phyloP scores from a whole-genome alignment of 306 rosid species.

The Mucuna pruriens region DNA sequence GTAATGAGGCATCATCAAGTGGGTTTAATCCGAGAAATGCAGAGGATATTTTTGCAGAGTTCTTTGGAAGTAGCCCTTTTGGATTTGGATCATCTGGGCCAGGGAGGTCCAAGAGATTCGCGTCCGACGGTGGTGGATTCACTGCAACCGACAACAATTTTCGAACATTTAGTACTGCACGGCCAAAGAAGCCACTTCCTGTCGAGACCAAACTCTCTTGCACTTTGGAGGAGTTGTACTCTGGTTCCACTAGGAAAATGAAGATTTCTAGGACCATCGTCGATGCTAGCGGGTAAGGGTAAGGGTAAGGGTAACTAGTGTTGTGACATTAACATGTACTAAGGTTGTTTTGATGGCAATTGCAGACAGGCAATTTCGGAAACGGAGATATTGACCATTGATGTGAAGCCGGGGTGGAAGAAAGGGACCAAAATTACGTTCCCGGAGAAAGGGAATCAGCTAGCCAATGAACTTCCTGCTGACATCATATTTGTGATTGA shows the following conservation, averaged over 20 bases:
- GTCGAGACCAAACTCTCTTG: conserved; percentile 89
- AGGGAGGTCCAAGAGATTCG: conserved; percentile 76
- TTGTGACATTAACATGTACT: too few species aligned
- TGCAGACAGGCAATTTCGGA: conserved; percentile 63
- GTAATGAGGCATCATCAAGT: conserved; percentile 57
- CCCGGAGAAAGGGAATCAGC: conserved; percentile 92
- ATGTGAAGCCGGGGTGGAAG: conserved; percentile 96
- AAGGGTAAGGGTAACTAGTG: too few species aligned
- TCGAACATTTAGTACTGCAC: conserved; percentile 53
- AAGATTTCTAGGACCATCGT: conserved; percentile 82
- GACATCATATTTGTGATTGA: conserved; percentile 90
- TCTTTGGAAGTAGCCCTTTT: conserved; percentile 93
- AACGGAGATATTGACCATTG: conserved; percentile 81
- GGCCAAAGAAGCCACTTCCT: conserved; percentile 81
- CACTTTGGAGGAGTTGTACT: conserved; percentile 77
- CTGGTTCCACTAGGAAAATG: conserved; percentile 97
- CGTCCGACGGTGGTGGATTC: conserved; percentile 77
- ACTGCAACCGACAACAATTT: conserved; percentile 60
- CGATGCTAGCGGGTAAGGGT: conserved; percentile 73
- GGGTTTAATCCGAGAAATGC: conserved; percentile 91
- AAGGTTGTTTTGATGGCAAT: not conserved
- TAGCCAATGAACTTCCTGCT: conserved; percentile 73
- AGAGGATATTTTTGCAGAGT: conserved; percentile 95
- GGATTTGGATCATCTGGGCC: conserved; percentile 80
- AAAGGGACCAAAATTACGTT: conserved; percentile 96